Conservation (phyloP, 139 green algal species). For the Klebsormidium nitens region DNA sequence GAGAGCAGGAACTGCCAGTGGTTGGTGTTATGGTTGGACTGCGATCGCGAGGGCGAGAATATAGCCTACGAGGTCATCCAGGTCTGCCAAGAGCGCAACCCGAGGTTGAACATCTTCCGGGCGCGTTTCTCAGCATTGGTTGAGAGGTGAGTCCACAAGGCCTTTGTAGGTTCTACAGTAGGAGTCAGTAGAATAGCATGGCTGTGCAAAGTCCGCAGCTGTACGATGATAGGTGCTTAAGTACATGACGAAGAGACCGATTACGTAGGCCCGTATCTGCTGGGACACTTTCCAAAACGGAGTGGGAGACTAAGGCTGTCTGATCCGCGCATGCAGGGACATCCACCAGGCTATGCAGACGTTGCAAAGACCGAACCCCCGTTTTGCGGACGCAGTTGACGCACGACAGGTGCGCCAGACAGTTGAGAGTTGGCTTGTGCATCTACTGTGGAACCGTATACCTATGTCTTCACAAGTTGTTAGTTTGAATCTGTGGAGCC, state of each 20-base stretch:
- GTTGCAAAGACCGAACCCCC: conserved; percentile 56
- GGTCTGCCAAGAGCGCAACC: conserved; percentile 36
- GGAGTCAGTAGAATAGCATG: not conserved
- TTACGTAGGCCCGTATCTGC: too few species aligned
- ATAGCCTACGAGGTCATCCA: conserved; percentile 91
- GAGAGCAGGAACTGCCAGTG: conserved; percentile 56
- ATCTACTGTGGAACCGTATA: too few species aligned
- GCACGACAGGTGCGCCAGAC: conserved; percentile 52
- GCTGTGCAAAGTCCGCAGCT: not conserved
- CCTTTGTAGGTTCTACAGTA: conserved; percentile 15
- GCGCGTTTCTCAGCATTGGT: conserved; percentile 75
- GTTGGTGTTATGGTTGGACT: conserved; percentile 98
- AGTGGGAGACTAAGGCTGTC: too few species aligned
- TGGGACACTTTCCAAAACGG: too few species aligned
- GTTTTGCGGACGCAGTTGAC: conserved; percentile 82
- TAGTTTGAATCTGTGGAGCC: too few species aligned
- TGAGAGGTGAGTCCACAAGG: conserved; percentile 26
- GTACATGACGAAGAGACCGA: too few species aligned
- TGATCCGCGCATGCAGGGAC: conserved; percentile 32
- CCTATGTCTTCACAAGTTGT: too few species aligned
- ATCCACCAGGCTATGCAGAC: conserved; percentile 34
- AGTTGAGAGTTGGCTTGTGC: too few species aligned
- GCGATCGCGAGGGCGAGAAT: conserved; percentile 96
- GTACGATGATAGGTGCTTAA: too few species aligned
- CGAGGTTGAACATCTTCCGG: conserved; percentile 43